These are phyloP conservation scores for Chrysoporthe austroafricana DNA, from an alignment of 2,329 filamentous ascomycete genomes.

Conservation along the genomic window DNA sequence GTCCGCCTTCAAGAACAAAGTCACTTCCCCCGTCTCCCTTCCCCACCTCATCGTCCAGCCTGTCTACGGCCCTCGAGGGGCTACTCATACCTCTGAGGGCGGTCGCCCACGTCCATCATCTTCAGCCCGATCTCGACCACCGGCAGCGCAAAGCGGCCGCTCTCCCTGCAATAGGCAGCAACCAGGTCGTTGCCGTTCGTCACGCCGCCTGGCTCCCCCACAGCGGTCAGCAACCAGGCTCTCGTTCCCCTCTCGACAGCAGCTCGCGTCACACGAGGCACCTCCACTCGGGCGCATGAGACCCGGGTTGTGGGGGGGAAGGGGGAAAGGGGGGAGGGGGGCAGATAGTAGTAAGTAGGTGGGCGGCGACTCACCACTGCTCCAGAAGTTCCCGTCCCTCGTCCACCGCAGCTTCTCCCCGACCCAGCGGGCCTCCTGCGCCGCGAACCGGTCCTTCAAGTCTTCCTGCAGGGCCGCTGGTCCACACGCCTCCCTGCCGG, in stretches of 20 bases:
- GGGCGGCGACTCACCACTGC: conserved; percentile 46
- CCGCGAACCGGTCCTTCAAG: conserved; percentile 43
- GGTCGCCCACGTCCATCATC: conserved; percentile 54
- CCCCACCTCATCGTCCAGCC: neutral
- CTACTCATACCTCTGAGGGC: conserved; percentile 46
- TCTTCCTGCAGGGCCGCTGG: conserved; percentile 49
- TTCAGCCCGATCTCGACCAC: conserved; percentile 49
- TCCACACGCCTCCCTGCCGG: conserved; percentile 51
- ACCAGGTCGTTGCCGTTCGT: conserved; percentile 62
- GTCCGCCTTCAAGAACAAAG: no score
- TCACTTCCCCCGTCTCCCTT: neutral
- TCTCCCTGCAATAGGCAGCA: conserved; percentile 52
- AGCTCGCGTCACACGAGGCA: no score
- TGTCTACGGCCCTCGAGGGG: neutral
- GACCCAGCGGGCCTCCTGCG: conserved; percentile 42
- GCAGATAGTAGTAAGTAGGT: conserved; percentile 20
- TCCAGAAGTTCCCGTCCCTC: conserved; percentile 59
- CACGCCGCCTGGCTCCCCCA: conserved; percentile 47
- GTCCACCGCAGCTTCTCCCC: conserved; percentile 55
- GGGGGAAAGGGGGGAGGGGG: neutral
- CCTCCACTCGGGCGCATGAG: no score
- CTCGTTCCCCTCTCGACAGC: neutral
- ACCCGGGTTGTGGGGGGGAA: no score
- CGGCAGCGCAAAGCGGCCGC: conserved; percentile 46
- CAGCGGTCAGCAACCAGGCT: neutral